Percentiles rank a stretch among this genome's conserved stretches.
Conservation (phyloP, 2,329 filamentous ascomycete genomes). For the Eutypella sp. region DNA sequence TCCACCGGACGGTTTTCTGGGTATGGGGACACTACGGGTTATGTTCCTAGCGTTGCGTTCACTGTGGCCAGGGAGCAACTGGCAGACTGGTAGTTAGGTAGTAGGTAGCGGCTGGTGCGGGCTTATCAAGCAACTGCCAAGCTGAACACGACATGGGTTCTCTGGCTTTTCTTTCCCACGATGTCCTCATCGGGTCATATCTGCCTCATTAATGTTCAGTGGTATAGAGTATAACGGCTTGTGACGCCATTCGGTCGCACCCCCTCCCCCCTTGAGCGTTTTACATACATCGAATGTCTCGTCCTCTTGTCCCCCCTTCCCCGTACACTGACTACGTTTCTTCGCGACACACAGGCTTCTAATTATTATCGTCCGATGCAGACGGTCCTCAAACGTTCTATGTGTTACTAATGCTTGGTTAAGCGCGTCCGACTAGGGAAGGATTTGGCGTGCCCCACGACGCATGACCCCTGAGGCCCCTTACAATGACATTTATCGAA, state of each 20-base stretch:
- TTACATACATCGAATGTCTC: not conserved
- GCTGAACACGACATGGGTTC: not conserved
- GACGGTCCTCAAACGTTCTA: not conserved
- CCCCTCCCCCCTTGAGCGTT: not conserved
- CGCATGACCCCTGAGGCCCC: too few species aligned
- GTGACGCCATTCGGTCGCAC: too few species aligned
- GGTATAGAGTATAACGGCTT: too few species aligned
- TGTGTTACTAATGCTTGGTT: not conserved
- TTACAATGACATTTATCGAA: too few species aligned
- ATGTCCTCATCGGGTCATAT: too few species aligned
- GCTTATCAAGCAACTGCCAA: not conserved
- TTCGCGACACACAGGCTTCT: too few species aligned
- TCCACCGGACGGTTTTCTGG: not conserved
- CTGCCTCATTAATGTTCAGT: not conserved
- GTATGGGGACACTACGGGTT: not conserved
- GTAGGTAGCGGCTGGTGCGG: too few species aligned
- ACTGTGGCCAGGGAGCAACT: too few species aligned
- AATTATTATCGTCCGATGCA: not conserved
- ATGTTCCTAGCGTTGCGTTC: not conserved
- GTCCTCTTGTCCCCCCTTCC: not conserved
- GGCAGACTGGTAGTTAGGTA: too few species aligned
- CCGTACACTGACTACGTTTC: not conserved
- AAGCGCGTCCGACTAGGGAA: too few species aligned
- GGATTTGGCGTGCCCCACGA: too few species aligned
- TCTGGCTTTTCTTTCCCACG: too few species aligned